Base-by-base conservation (phyloP, 2,329 filamentous ascomycete species). In the Hirsutella thompsonii region DNA sequence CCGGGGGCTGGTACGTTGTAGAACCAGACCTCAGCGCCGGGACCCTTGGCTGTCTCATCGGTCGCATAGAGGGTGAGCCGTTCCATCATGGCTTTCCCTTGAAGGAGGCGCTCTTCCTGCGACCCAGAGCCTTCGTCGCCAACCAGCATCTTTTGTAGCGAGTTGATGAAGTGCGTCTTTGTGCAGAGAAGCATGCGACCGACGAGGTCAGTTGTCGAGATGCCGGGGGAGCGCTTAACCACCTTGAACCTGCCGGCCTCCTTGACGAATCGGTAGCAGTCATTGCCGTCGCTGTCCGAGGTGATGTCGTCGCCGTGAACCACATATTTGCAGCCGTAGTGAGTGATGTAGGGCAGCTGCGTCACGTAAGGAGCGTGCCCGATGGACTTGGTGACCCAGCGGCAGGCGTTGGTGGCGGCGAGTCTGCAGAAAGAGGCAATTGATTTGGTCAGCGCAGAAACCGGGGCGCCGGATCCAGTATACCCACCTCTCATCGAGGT, bases 231-330 rank as follows among this genome's bases (percentile, higher is more conserved):
- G 47, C 92, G 77, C 67, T 94, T 94, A 36, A 98, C 92, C 16
- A 98, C 87, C 64, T 93, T 89, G 75, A 98, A 98, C 35, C 92
- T 77, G 11, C 83, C 82, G 1, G 90, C 92, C 33, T 84, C 81
- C 66, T 98, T 98, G 55, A 98, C 92, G 56, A 90, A 96, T 45
- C 92, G 84, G 66, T 98, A 98, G 67, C 90, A 96, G 66, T 98
- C 92, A 59, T 94, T 83, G 34, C 92, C 92, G 50, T 80, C 79
- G 57, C 83, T 85, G 63, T 98, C 92, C 0, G 88, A 94, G 3
- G 92, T 96, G 56, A 96, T 94, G 62, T 96, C 90, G 61, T 96
- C 92, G 45, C 90, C 90, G 62, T 96, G 90, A 2, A 94, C 90
- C 34, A 96, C 92, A 60, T 90, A 96, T 56, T 83, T 78, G 70